phyloP scores from a whole-genome alignment of 139 green algal genomes.

The Chlamydomonas incerta region DNA sequence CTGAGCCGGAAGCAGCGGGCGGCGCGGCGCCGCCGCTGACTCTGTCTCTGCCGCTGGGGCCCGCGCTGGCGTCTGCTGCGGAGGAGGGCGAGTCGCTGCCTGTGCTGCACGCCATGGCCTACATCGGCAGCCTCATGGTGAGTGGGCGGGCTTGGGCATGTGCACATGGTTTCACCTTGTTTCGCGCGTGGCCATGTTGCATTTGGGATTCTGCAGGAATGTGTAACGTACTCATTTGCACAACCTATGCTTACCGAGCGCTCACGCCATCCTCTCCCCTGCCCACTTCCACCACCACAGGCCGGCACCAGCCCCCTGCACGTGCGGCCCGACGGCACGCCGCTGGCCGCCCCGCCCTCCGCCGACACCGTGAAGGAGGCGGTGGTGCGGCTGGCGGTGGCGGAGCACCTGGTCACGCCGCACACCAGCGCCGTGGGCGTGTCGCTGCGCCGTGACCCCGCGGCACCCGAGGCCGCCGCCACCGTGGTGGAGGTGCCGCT shows the following conservation, averaged over 20 bases:
- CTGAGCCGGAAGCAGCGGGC: too few species aligned
- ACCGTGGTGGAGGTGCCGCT: constrained; percentile 43
- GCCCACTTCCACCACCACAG: background rate
- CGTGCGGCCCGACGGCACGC: constrained; percentile 25
- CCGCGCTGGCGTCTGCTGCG: background rate
- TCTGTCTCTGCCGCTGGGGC: background rate
- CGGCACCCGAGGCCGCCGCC: constrained; percentile 13
- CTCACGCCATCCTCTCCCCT: too few species aligned
- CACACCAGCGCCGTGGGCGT: constrained; percentile 54
- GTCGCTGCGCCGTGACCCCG: constrained; percentile 37
- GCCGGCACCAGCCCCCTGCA: constrained; percentile 40
- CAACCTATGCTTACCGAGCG: too few species aligned
- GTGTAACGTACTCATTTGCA: too few species aligned
- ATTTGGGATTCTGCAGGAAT: too few species aligned
- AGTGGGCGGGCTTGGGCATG: background rate
- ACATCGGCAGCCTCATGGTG: constrained; percentile 38
- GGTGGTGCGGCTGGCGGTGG: constrained; percentile 24
- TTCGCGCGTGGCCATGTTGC: too few species aligned
- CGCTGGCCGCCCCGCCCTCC: background rate
- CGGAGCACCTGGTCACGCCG: constrained; percentile 50
- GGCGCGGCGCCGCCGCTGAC: background rate
- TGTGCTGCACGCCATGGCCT: constrained; percentile 57
- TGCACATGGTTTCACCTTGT: too few species aligned
- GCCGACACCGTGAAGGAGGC: constrained; percentile 31
- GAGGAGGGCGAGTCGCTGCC: constrained; percentile 33